These are phyloP conservation scores for Alloteropsis angusta DNA, from an alignment of 202 grass and related monocot species.

Conservation along the genomic window DNA sequence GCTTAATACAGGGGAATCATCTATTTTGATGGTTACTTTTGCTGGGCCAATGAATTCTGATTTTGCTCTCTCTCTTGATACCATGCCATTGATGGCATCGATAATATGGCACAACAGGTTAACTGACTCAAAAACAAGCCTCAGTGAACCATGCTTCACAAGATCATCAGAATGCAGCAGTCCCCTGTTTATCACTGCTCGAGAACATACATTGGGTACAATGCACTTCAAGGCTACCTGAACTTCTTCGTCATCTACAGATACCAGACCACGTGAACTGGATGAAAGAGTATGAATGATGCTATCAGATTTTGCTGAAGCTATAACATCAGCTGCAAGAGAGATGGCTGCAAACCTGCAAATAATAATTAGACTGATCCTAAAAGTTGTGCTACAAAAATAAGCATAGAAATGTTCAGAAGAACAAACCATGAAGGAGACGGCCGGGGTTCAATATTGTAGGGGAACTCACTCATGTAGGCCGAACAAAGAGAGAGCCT, in stretches of 20 bases:
- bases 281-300: slow-evolving; percentile 39
- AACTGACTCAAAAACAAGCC: slow-evolving; percentile 67
- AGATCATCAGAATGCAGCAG: slow-evolving; percentile 80
- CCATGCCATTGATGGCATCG: slow-evolving; percentile 32
- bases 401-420: not conserved
- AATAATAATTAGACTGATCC: slow-evolving; percentile 17
- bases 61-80: slow-evolving; percentile 1
- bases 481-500: slow-evolving; percentile 58
- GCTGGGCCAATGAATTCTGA: slow-evolving; percentile 15
- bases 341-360: slow-evolving; percentile 77
- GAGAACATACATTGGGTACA: slow-evolving; percentile 52
- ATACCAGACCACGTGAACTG: slow-evolving; percentile 31
- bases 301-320: slow-evolving; percentile 41
- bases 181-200: slow-evolving; percentile 74
- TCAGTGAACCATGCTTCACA: slow-evolving; percentile 77
- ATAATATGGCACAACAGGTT: slow-evolving; percentile 54
- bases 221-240: slow-evolving; percentile 69
- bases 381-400: slow-evolving; percentile 5
- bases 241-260: slow-evolving; percentile 48
- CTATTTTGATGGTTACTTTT: slow-evolving; percentile 19
- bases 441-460: slow-evolving; percentile 53
- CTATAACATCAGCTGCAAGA: slow-evolving; percentile 74
- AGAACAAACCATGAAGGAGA: slow-evolving; percentile 69
- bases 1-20: slow-evolving; percentile 33
- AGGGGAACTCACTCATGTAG: slow-evolving; percentile 80